Base-by-base conservation (phyloP, 2,329 filamentous ascomycete genomes). In the Verticillium tricorpus region DNA sequence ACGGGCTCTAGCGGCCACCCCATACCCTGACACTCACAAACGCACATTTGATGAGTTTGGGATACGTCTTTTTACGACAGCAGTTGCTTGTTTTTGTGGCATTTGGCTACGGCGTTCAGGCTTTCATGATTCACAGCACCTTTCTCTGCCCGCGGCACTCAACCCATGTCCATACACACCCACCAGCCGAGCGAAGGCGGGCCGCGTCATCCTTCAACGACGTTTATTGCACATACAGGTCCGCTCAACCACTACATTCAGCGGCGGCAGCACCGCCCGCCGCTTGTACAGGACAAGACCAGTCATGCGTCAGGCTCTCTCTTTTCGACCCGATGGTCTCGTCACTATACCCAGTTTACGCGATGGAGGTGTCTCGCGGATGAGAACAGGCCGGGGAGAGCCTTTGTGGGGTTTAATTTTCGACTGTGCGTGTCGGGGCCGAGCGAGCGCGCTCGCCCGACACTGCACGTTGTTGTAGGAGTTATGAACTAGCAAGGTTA, bases 1-100 rank as follows among this genome's bases (percentile, higher is more conserved):
- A 82, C 84, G 11, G 83, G 81, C 60, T 88, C 85, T 14, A 82
- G 73, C 62, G 74, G 69, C 17, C 73, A 71, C 34, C 60, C 61
- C 12, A 34, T 54, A 39, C 67, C 71, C 69, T 71, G 69, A 69
- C 50, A 59, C 28, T 22, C 25, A 32, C 54, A 31, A 34, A 22
- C 54, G 31, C 31, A 63, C 64, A 63, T 59, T 70, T 71, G 66
- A 67, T 57, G 35, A 61, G 25, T 60, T 61, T 62, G 60, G 57
- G 35, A 69, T 69, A 72, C 61, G 67, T 67, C 63, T 57, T 28
- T 28, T 63, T 25, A 63, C 40, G 64, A 65, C 64, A 66, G 65
- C 58, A 64, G 59, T 63, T 62, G 59, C 60, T 62, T 59, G 58
- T 52, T 59, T 55, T 65, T 61, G 63, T 62, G 66, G 72, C 72